Base-by-base conservation (phyloP, 106 monocot species). In the Gastrodia elata region DNA sequence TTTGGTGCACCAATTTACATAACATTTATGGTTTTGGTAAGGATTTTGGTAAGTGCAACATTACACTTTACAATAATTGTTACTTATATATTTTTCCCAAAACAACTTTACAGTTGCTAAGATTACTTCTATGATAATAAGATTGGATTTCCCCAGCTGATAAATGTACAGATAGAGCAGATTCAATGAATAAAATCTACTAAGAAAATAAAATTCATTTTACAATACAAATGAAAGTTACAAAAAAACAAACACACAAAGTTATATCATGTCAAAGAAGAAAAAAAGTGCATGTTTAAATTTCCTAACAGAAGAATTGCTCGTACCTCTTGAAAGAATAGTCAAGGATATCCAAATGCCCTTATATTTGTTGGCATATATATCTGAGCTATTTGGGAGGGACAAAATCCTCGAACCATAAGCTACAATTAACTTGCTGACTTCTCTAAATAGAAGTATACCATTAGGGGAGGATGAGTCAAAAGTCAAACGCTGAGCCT, bases 401-500 rank as follows among this genome's bases (percentile, higher is more conserved):
- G 93, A 86, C 1, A 97, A 75, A 83, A 97, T 88, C 64, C 97
- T 86, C 64, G 92, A 80, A 33, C 97, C 97, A 80, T 97, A 97
- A 65, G 90, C 84, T 68, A 93, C 88, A 77, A 93, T 76, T 79
- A 97, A 65, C 77, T 97, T 97, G 86, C 97, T 97, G 46, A 97
- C 88, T 86, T 97, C 97, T 74, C 93, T 82, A 76, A 97, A 97
- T 10, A 97, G 78, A 81, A 97, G 97, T 68, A 97, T 97, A 4
- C 97, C 97, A 90, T 97, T 97, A 71, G 88, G 86, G 40, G 97
- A 97, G 39, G 97, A 97, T 71, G 86, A 83, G 72, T 97, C 97
- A 72, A 97, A 97, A 69, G 93, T 93, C 81, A 97, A 79, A 27
- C 97, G 90, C 49, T 97, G 97, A 77, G 83, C 82, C 81, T 97